Evolutionary conservation across 371 early-diverging fungal species (phyloP).

Genomic region (Mortierella sp.): DNA sequence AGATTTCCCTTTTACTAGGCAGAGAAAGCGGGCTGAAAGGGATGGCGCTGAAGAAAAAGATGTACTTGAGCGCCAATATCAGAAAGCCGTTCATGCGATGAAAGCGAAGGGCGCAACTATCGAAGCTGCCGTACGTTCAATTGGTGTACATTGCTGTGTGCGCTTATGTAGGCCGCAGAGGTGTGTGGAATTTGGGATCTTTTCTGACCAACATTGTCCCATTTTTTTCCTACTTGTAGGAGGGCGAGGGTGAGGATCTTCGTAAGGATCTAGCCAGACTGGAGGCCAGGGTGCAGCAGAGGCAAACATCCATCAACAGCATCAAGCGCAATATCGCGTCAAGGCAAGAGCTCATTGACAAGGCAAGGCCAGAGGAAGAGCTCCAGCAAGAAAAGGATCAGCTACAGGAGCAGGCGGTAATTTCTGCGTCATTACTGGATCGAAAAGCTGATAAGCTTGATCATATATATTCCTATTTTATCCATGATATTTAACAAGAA

Average conservation of each 20-base stretch:
- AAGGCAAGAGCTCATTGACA: constrained; percentile 25
- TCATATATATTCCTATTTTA: no score
- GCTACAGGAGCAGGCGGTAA: constrained; percentile 13
- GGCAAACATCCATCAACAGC: constrained; percentile 14
- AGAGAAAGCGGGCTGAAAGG: constrained; percentile 50
- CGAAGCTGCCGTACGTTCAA: constrained; percentile 22
- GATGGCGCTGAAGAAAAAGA: constrained; percentile 54
- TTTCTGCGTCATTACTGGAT: neutral
- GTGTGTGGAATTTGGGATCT: no score
- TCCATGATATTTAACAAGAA: neutral
- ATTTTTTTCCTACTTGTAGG: no score
- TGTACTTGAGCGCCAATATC: constrained; percentile 59
- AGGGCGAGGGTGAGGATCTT: constrained; percentile 46
- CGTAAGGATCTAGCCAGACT: constrained; percentile 41
- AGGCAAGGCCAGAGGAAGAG: constrained; percentile 15
- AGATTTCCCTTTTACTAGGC: constrained; percentile 2
- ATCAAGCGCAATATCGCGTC: constrained; percentile 32
- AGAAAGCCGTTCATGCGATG: constrained; percentile 33
- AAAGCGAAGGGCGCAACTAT: constrained; percentile 22
- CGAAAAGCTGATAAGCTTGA: no score
- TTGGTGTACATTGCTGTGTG: neutral
- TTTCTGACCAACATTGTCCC: no score
- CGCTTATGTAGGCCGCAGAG: no score
- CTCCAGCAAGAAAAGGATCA: constrained; percentile 19
- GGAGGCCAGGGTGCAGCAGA: constrained; percentile 24